phyloP scores from a whole-genome alignment of 139 green algal genomes.

The Monoraphidium neglectum region DNA sequence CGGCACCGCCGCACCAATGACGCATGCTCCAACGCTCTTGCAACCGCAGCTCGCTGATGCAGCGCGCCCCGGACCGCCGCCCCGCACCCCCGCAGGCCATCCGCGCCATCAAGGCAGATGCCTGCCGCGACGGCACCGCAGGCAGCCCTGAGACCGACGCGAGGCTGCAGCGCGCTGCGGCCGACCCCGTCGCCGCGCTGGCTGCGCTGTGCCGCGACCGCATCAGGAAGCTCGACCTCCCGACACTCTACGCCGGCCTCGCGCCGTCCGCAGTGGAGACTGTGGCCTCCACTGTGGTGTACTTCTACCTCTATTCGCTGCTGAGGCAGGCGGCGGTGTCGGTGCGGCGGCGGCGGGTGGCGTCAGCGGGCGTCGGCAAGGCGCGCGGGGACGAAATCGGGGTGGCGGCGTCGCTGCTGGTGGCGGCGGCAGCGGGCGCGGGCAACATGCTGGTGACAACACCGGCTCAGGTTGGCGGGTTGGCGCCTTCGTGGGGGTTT shows the following conservation, averaged over 20 bases:
- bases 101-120: too few relatives aligned
- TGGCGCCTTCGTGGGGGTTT: too few relatives aligned
- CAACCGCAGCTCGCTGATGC: too few relatives aligned
- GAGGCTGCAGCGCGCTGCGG: too few relatives aligned
- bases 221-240: background rate
- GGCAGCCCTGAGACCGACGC: too few relatives aligned
- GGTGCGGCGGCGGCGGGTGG: background rate
- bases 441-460: conserved; percentile 89
- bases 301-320: conserved; percentile 69
- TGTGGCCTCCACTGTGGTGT: conserved; percentile 63
- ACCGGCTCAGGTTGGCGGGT: conserved; percentile 77
- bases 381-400: conserved; percentile 50
- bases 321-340: conserved; percentile 11
- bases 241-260: conserved; percentile 60
- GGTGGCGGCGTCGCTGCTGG: conserved; percentile 66
- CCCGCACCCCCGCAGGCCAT: too few relatives aligned
- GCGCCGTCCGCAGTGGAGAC: conserved; percentile 64
- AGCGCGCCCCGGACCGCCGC: too few relatives aligned
- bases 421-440: conserved; percentile 71
- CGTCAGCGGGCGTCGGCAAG: conserved; percentile 2
- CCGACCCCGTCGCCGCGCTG: background rate
- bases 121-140: too few relatives aligned
- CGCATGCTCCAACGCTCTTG: too few relatives aligned
- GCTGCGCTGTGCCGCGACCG: background rate
- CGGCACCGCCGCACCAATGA: too few relatives aligned